These are phyloP conservation scores for Zygnema circumcarinatum DNA, from an alignment of 139 green algal genomes.

Conservation along the genomic window DNA sequence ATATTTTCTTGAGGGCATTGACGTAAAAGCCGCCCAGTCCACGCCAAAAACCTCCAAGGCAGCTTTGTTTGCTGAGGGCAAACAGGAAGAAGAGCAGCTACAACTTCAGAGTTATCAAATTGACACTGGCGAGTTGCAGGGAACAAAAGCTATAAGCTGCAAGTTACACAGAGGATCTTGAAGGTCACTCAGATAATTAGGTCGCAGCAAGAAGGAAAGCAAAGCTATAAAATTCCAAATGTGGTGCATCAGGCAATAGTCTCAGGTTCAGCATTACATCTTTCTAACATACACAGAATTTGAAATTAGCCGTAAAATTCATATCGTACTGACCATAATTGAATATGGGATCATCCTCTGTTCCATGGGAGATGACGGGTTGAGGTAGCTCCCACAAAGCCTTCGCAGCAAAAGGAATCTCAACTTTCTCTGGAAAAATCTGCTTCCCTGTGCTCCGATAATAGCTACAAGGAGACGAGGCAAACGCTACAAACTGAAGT, in stretches of 20 bases:
- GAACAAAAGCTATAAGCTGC: too few relatives aligned
- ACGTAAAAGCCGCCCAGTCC: constrained; percentile 3
- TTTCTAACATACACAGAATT: too few relatives aligned
- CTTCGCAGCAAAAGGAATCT: constrained; percentile 38
- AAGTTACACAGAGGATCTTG: too few relatives aligned
- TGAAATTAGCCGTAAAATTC: too few relatives aligned
- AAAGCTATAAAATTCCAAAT: too few relatives aligned
- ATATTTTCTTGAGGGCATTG: background rate
- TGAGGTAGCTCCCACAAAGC: constrained; percentile 31
- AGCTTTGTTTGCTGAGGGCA: constrained; percentile 13
- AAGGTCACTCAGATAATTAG: too few relatives aligned
- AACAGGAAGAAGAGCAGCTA: too few relatives aligned
- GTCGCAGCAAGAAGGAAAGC: too few relatives aligned
- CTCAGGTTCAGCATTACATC: too few relatives aligned
- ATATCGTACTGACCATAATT: constrained; percentile 51
- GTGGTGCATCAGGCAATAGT: too few relatives aligned
- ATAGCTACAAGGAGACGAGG: constrained; percentile 18
- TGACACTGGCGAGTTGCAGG: too few relatives aligned
- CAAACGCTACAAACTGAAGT: background rate
- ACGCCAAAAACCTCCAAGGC: constrained; percentile 9
- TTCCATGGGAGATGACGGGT: constrained; percentile 28
- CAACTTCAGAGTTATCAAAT: too few relatives aligned
- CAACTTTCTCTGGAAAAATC: constrained; percentile 39
- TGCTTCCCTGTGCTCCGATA: constrained; percentile 12
- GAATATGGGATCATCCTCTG: constrained; percentile 53